Conservation (phyloP, 1,139 yeast species). For the Nakaseomyces glabratus region DNA sequence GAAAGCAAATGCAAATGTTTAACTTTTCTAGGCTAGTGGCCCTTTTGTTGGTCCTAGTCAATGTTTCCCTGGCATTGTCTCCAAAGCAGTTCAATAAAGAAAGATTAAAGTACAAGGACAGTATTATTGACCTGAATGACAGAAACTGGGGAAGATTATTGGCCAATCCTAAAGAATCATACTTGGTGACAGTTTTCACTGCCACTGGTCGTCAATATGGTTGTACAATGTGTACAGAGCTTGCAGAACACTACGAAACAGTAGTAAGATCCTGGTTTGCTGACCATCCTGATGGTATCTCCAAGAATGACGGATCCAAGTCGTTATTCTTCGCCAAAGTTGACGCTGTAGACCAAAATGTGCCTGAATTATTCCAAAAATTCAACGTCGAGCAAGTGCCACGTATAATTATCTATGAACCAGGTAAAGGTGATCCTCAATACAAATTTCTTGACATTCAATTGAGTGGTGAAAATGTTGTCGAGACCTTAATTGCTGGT, state of each 20-base stretch:
- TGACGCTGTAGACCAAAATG: slow-evolving; percentile 52
- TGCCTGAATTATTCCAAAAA: slow-evolving; percentile 42
- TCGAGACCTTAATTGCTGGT: background rate
- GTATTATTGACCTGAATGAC: slow-evolving; percentile 48
- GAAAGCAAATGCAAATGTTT: too few relatives aligned
- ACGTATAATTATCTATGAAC: slow-evolving; percentile 55
- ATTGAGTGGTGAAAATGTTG: slow-evolving; percentile 23
- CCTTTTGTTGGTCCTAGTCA: slow-evolving; percentile 4
- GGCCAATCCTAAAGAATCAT: slow-evolving; percentile 57
- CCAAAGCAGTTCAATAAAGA: slow-evolving; percentile 21
- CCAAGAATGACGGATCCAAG: slow-evolving; percentile 30
- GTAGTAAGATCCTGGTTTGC: slow-evolving; percentile 53
- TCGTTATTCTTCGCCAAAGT: slow-evolving; percentile 63
- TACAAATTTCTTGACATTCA: slow-evolving; percentile 20
- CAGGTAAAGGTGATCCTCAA: slow-evolving; percentile 36
- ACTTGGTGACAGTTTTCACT: slow-evolving; percentile 59
- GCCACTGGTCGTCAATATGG: slow-evolving; percentile 67
- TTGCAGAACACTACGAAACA: slow-evolving; percentile 56
- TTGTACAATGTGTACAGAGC: slow-evolving; percentile 65
- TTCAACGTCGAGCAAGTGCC: slow-evolving; percentile 70
- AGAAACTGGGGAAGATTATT: slow-evolving; percentile 50
- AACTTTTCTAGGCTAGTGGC: slow-evolving; percentile 6
- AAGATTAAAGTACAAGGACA: slow-evolving; percentile 22
- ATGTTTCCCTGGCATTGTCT: slow-evolving; percentile 16
- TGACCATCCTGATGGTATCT: slow-evolving; percentile 40